Conservation (phyloP, 2,329 filamentous ascomycete genomes). For the Ophiosphaerella herpotricha region DNA sequence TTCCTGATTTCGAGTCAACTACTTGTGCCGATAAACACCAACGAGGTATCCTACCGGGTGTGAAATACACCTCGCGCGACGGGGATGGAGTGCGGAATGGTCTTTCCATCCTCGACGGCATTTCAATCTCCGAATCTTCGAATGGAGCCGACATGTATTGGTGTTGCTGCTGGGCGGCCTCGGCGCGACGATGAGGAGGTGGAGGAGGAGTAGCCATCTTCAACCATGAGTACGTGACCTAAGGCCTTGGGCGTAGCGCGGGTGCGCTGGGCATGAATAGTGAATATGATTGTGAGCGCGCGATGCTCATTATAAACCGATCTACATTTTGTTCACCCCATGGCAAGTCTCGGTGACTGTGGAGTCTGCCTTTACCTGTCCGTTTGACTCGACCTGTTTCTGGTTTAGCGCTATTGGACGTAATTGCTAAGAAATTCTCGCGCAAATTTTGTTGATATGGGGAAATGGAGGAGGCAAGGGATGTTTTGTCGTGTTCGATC, state of each 20-base stretch:
- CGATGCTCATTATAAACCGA: not conserved
- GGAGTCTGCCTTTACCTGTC: slow-evolving; percentile 13
- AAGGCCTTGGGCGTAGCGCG: not conserved
- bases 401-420: not conserved
- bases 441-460: too few relatives aligned
- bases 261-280: not conserved
- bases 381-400: not conserved
- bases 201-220: not conserved
- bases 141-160: not conserved
- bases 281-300: slow-evolving; percentile 3
- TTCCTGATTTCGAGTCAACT: not conserved
- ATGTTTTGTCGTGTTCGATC: too few relatives aligned
- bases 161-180: not conserved
- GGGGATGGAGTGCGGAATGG: slow-evolving; percentile 17
- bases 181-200: too few relatives aligned
- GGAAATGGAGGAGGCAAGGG: too few relatives aligned
- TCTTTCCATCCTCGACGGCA: not conserved
- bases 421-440: too few relatives aligned
- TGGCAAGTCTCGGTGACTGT: not conserved
- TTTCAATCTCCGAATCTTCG: not conserved
- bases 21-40: not conserved
- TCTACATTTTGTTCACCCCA: not conserved
- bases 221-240: not conserved
- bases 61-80: not conserved
- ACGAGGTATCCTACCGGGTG: slow-evolving; percentile 1